Base-by-base conservation (phyloP, 345 rosid species). In the Eucalyptus urophylla region DNA sequence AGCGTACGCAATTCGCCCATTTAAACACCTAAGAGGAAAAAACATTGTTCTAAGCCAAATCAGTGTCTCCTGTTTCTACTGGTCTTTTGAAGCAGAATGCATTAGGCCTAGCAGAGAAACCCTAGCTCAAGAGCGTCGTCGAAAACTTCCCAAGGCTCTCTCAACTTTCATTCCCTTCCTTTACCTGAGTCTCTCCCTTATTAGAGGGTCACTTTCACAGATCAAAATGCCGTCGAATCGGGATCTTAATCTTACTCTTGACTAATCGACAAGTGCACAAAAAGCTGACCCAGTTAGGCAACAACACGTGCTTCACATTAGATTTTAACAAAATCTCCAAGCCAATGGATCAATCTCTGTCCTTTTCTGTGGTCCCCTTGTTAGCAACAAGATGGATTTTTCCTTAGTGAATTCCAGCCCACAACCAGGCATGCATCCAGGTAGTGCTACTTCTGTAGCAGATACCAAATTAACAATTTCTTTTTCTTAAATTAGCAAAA, bases 401-500 rank as follows among this genome's bases (percentile, higher is more conserved):
- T 54, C 49, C 54, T 49, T 87, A 40, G 89, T 76, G 89, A 90
- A 88, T 86, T 87, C 91, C 91, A 91, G 83, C 91, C 89, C 53
- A 86, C 33, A 86, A 83, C 17, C 86, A 88, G 89, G 90, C 88
- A 90, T 86, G 91, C 88, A 89, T 92, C 91, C 89, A 88, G 88
- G 80, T 44, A 69, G 88, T 89, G 88, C 53, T 37, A 8, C 51
- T 54, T 60, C 60, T 58, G 49, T 86, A 86, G 89, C 49, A 76
- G 47, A 49, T 60, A n/a, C 51, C 83, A 87, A 62, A 33, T 27
- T 40, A 37, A 76, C 47, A 44, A 40, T 40, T 21, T 76, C 83
- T 40, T 76, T 76, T 40, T 76, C 53, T 54, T 45, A 88, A 81
- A 87, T 81, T 80, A 86, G 76, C 24, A 83, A 25, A 56, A 88